Base-by-base conservation (phyloP, 371 early-diverging fungal species). In the Nosema muscidifuracis region DNA sequence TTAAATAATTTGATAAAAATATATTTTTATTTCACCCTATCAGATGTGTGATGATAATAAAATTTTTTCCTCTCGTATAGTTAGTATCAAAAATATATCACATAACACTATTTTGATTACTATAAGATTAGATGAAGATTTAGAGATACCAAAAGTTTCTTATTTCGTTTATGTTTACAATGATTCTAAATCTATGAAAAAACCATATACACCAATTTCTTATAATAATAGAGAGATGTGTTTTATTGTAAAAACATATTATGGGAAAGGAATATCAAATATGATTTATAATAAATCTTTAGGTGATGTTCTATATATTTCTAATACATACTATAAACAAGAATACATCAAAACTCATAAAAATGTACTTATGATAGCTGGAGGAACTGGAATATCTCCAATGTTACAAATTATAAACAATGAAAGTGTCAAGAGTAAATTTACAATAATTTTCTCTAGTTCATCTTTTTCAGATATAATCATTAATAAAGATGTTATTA, bases 361-460 rank as follows among this genome's bases (percentile, higher is more conserved):
- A 36, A 84, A 84, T 13, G 81, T 95, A 33, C 90, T 91, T 50
- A 93, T 96, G 88, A 87, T 95, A 75, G 89, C 90, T 51, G 93
- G 94, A 67, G 95, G 97, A 43, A 88, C 94, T 33, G 93, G 93
- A 64, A 89, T 93, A 74, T 91, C 93, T 1, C 93, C 93, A 58
- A 91, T 91, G 91, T 70, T 87, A 26, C 91, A 92, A 85, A 68
- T 87, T 44, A 76, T 86, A 53, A 77, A 84, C 20, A 28, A 74
- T 22, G 76, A 80, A 20, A 77, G 84, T 26, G 90, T 91, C 83
- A 86, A 85, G 73, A 91, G 92, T 74, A 88, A 88, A 82, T 81
- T 94, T 73, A 85, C 88, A 58, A 85, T 96, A 57, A 80, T 94
- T 70, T 92, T 89, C 77, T 92, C 88, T 69, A 93, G 91, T 83